A percentile compares a stretch with the other conserved stretches of the same genome.
Evolutionary conservation across 768 basidiomycete species (phyloP).

Genomic region (Suillus discolor): DNA sequence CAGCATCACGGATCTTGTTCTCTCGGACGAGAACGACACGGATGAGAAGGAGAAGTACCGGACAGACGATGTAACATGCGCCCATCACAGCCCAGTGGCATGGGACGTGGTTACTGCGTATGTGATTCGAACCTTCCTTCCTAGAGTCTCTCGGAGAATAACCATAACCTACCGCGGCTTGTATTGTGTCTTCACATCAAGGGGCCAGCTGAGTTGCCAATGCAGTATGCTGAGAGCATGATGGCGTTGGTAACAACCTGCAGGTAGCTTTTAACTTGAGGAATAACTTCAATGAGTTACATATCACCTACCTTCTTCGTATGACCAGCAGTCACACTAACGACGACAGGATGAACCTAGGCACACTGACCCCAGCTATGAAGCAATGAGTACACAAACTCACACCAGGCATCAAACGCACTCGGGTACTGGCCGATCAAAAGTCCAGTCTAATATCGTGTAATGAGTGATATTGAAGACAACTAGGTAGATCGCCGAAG

Average conservation of each 20-base stretch:
- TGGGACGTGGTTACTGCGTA: constrained; percentile 59
- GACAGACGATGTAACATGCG: constrained; percentile 56
- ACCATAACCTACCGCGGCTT: constrained; percentile 48
- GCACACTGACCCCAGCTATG: constrained; percentile 49
- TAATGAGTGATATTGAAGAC: too few species aligned
- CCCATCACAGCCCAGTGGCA: constrained; percentile 78
- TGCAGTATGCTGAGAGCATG: constrained; percentile 63
- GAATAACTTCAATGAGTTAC: background rate
- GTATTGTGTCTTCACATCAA: constrained; percentile 71
- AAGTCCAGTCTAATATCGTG: too few species aligned
- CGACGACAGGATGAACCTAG: constrained; percentile 57
- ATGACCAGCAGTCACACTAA: constrained; percentile 61
- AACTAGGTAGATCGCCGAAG: too few species aligned
- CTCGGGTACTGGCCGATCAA: too few species aligned
- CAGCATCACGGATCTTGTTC: constrained; percentile 44
- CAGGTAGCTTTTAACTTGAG: background rate
- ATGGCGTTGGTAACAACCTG: constrained; percentile 59
- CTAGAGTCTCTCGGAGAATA: background rate
- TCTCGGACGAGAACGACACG: constrained; percentile 46
- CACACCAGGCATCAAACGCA: too few species aligned
- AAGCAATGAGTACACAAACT: background rate
- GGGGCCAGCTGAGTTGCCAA: constrained; percentile 61
- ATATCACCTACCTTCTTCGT: constrained; percentile 52
- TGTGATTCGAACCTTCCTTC: background rate
- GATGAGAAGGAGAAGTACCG: constrained; percentile 39